Percentiles rank a stretch among this genome's conserved stretches.
Evolutionary conservation across 1,284 basidiomycete species (phyloP).

Genomic region (Trichosporon sp.): DNA sequence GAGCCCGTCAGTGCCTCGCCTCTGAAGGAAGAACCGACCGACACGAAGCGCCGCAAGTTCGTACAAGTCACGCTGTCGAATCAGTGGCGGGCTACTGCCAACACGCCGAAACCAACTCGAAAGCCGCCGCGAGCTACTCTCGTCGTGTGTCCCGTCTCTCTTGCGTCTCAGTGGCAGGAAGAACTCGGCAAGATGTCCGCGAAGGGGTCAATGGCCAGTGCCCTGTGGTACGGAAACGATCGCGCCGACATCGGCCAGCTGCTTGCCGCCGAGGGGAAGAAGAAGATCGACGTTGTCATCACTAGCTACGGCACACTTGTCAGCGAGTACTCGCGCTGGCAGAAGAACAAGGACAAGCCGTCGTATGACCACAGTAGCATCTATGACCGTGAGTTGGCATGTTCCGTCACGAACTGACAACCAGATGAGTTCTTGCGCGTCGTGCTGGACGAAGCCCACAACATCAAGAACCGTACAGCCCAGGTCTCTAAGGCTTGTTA

Average conservation of each 20-base stretch:
- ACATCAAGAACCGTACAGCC: constrained; percentile 86
- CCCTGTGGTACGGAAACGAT: constrained; percentile 83
- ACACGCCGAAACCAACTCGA: constrained; percentile 23
- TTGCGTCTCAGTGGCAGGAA: constrained; percentile 84
- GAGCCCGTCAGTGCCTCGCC: constrained; percentile 14
- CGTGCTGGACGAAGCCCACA: constrained; percentile 77
- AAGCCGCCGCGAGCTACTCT: constrained; percentile 62
- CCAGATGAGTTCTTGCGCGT: constrained; percentile 45
- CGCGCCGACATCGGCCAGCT: constrained; percentile 65
- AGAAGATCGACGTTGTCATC: constrained; percentile 68
- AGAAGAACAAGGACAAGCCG: constrained; percentile 53
- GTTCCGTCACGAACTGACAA: constrained; percentile 1
- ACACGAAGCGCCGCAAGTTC: constrained; percentile 43
- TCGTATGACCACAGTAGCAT: constrained; percentile 54
- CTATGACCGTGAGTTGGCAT: constrained; percentile 61
- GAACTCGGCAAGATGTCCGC: constrained; percentile 68
- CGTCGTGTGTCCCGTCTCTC: constrained; percentile 86
- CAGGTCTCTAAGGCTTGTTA: constrained; percentile 88
- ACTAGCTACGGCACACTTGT: constrained; percentile 83
- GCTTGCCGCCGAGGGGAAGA: constrained; percentile 55
- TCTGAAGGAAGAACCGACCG: constrained; percentile 20
- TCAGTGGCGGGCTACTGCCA: constrained; percentile 44
- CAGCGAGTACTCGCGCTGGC: constrained; percentile 71
- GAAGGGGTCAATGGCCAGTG: constrained; percentile 59
- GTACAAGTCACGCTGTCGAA: constrained; percentile 47